These are phyloP conservation scores for Discostella stelligera DNA, from an alignment of 352 stramenopile genomes.

Conservation along the genomic window DNA sequence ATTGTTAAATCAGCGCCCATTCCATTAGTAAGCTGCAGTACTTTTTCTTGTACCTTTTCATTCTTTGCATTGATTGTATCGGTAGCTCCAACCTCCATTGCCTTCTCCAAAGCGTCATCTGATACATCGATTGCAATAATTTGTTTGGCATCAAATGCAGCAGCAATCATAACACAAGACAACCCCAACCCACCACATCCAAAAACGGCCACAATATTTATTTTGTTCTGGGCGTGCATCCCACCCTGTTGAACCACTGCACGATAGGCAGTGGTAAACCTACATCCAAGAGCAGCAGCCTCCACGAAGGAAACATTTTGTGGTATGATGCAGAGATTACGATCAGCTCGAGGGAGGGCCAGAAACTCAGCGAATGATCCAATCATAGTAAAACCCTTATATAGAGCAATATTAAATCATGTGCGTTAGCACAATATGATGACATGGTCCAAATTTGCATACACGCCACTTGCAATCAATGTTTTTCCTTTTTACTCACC, in stretches of 20 bases:
- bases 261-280: conserved; percentile 73
- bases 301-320: conserved; percentile 62
- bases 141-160: conserved; percentile 34
- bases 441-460: too few relatives aligned
- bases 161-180: conserved; percentile 71
- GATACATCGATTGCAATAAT: conserved; percentile 76
- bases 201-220: conserved; percentile 56
- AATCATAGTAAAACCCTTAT: conserved; percentile 55
- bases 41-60: conserved; percentile 35
- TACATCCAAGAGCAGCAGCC: conserved; percentile 70
- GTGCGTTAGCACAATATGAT: neutral
- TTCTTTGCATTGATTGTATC: conserved; percentile 43
- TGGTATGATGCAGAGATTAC: conserved; percentile 61
- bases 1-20: conserved; percentile 63
- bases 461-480: too few relatives aligned
- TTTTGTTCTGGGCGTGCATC: conserved; percentile 1
- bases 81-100: conserved; percentile 57
- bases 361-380: conserved; percentile 73
- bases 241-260: conserved; percentile 65
- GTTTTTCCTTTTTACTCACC: conserved; percentile 10
- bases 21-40: conserved; percentile 44
- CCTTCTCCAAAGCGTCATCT: conserved; percentile 52
- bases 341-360: conserved; percentile 52
- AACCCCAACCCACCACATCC: conserved; percentile 69
- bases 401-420: neutral